These are phyloP conservation scores for Vitis hybrid DNA, from an alignment of 177 flowering plant species.

Conservation along the genomic window DNA sequence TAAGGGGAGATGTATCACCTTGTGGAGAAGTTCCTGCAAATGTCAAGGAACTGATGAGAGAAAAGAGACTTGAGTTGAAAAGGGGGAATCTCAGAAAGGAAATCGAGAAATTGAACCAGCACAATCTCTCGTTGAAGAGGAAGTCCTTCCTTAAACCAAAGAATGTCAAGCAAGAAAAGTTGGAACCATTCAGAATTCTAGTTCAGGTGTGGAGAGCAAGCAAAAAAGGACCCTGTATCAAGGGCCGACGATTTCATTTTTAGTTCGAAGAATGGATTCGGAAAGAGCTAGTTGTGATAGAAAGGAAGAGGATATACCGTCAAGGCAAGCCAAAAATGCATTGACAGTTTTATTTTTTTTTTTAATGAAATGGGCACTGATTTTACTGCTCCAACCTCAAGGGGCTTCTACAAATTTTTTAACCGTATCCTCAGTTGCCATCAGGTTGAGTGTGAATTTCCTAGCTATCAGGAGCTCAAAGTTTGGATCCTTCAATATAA, in stretches of 20 bases:
- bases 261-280: neutral
- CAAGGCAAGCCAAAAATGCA: conserved; percentile 24
- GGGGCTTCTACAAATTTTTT: conserved; percentile 40
- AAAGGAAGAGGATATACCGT: conserved; percentile 11
- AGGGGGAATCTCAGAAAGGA: conserved; percentile 19
- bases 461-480: conserved; percentile 44
- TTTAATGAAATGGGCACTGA: conserved; percentile 43
- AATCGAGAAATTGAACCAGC: conserved; percentile 21
- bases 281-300: conserved; percentile 2
- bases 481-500: conserved; percentile 54
- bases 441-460: conserved; percentile 19
- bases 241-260: neutral
- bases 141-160: conserved; percentile 3
- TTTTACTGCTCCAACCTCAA: conserved; percentile 32
- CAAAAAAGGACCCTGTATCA: neutral
- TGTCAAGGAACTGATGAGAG: conserved; percentile 32
- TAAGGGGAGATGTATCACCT: conserved; percentile 44
- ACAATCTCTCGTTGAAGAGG: conserved; percentile 27
- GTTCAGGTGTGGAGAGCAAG: neutral
- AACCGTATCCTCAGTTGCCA: conserved; percentile 20
- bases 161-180: conserved; percentile 9
- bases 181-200: neutral
- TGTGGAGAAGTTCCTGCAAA: conserved; percentile 41
- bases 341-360: conserved; percentile 49
- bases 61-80: conserved; percentile 20